Evolutionary conservation across 2,329 filamentous ascomycete genomes (phyloP), one percentile per base, ranked within the genome.

Genomic region (Fusarium clavum): DNA sequence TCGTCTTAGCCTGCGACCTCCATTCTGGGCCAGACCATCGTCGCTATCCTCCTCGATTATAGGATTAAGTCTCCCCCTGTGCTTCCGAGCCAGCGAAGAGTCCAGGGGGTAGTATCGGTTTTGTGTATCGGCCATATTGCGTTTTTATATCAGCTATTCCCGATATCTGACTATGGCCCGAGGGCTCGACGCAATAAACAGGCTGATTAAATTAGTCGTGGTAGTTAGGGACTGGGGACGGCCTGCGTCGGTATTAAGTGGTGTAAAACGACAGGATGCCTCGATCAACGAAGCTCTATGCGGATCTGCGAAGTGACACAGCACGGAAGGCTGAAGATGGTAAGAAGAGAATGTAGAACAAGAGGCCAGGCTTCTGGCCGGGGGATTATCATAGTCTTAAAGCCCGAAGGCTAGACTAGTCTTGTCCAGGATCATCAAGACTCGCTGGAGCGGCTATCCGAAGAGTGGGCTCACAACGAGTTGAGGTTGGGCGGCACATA

Each of bases 41-140:
- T 85, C 83, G 63, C 79, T 78, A 69, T 84, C 82, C 77, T 87
- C 87, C 77, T 90, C 87, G 75, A 89, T 87, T 88, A 90, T 89
- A 69, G 87, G 87, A 88, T 89, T 89, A 88, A 90, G 87, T 69
- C 77, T 79, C 79, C 79, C 81, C 76, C 79, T 82, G 68, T 79
- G 80, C 80, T 84, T 85, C 82, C 86, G 86, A 79, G 78, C 87
- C 85, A 82, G 87, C 87, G 84, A 83, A 81, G 85, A 81, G 69
- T 84, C 84, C 70, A 80, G 81, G 76, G 84, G 79, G 75, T 79
- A 81, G 74, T 84, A 85, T 70, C 72, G 72, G 61, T 70, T 72
- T 69, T 76, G 59, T 55, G 75, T 70, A 57, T 85, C 84, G 57
- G 86, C 78, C 86, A 88, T 88, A 67, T 76, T 83, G 75, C 78